These are phyloP conservation scores for Diddensiella santjacobensis DNA, from an alignment of 805 yeast genomes.

Conservation along the genomic window DNA sequence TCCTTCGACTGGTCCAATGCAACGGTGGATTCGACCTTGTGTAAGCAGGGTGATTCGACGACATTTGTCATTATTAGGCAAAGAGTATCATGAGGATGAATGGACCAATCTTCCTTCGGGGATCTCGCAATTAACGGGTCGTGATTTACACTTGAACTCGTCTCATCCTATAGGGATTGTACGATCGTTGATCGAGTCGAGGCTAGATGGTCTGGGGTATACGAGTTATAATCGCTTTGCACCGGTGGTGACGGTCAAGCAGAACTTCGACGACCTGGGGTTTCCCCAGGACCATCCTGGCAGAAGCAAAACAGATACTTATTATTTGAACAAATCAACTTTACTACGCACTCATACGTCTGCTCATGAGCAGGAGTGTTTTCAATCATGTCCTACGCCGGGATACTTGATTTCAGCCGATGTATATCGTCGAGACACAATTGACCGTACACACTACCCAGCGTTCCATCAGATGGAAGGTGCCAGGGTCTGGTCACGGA, in stretches of 20 bases:
- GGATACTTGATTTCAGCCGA: slow-evolving; percentile 94
- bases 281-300: slow-evolving; percentile 94
- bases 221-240: slow-evolving; percentile 75
- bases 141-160: slow-evolving; percentile 68
- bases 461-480: slow-evolving; percentile 99
- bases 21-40: background rate
- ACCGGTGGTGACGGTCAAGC: slow-evolving; percentile 76
- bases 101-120: slow-evolving; percentile 84
- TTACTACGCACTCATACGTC: slow-evolving; percentile 91
- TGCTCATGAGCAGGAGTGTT: slow-evolving; percentile 92
- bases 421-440: slow-evolving; percentile 92
- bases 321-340: slow-evolving; percentile 70
- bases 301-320: slow-evolving; percentile 86
- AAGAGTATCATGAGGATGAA: slow-evolving; percentile 56
- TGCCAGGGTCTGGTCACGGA: slow-evolving; percentile 75
- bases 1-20: no score
- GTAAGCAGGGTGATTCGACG: background rate
- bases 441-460: slow-evolving; percentile 94
- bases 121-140: slow-evolving; percentile 61
- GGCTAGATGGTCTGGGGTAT: slow-evolving; percentile 58
- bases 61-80: slow-evolving; percentile 41
- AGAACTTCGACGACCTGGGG: slow-evolving; percentile 89
- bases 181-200: slow-evolving; percentile 64
- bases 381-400: slow-evolving; percentile 59
- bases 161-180: slow-evolving; percentile 90